Base-by-base conservation (phyloP, 768 basidiomycete genomes). In the Cystofilobasidium macerans region DNA sequence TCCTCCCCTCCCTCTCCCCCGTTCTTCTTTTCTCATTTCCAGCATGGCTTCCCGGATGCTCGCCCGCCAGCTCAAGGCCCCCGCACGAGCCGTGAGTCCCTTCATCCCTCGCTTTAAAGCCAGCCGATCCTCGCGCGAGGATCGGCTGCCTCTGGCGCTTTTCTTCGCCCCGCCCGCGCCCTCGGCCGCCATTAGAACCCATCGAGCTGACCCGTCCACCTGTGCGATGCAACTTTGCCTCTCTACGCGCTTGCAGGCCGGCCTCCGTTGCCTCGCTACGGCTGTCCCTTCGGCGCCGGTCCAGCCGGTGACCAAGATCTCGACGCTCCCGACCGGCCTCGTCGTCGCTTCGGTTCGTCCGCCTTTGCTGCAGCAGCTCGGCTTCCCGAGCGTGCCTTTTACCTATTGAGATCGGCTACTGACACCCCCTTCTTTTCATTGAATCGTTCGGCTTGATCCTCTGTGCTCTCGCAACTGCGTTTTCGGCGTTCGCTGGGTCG, bases 301-400 rank as follows among this genome's bases (percentile, higher is more conserved):
- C 32, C 58, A 60, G 60, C 65, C 65, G 14, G 51, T 67, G 42
- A 95, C 92, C 53, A 85, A 97, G 78, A 84, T 90, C 68, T 86
- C 92, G 32, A 94, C 90, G 7, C 86, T 99, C 62, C 81, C 89
- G 18, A 97, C 95, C 80, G 95, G 95, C 68, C 81, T 99, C 65
- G 94, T 91, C 16, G 86, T 99, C 70, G 93, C 93, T 57, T 94
- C 92, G 1, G 91, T 67, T 33, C 60, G 65, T 67, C 40, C 33
- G 4, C 57, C 12, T n/a, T 24, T 59, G 9, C 26, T 28, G 11
- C 36, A 22, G 38, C 42, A 16, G 42, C 42, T 20, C 22, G 16
- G 42, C 16, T 20, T 42, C 8, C 38, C 38, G 38, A 8, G 42
- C 42, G 16, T 42, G 38, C 38, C 40, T 60, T 43, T 42, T 18